Evolutionary conservation across 1,139 yeast genomes (phyloP), one percentile per base, ranked within the genome.

Genomic region (Pneumocystis canis): DNA sequence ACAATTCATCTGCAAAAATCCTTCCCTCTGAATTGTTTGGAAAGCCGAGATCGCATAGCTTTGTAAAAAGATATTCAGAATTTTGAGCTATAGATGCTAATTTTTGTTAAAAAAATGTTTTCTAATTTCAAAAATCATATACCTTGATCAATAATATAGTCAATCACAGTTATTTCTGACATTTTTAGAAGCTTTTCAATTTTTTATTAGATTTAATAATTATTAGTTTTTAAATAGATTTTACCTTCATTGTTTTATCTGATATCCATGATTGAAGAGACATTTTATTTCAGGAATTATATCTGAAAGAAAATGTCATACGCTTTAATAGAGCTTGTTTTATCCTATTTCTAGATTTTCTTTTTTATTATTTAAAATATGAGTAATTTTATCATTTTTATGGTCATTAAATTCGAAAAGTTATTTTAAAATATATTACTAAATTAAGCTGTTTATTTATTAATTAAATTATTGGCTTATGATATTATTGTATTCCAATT

Each of bases 21-120:
- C 63, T 62, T 14, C 69, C 66, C 20, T 64, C 66, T 14, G 63
- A 57, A 5, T 66, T 65, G 14, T 67, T 65, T n/a, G 71, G 72
- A 16, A 73, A 61, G 3, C 76, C 76, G 58, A 71, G 70, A 32
- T 67, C 68, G 7, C 62, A 67, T 60, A 73, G 64, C n/a, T 69
- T 69, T 18, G 53, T 33, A 16, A 63, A 66, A 60, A 73, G 65
- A 35, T 28, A 59, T 4, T 53, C 54, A 7, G 69, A 66, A 2
- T 58, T 59, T 2, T 66, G 63, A 2, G 69, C 66, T 39, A 68
- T 69, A 28, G 74, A 69, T 4, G 72, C 63, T 39, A 16, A 20
- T 16, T 14, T 33, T 25, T 33, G 18, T 30, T 20, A 35, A 33
- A 39, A 30, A 33, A 35, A 33, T 30, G 31, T 33, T 6, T 40